Conservation (phyloP, 2,329 filamentous ascomycete genomes). For the Neocucurbitaria cava region DNA sequence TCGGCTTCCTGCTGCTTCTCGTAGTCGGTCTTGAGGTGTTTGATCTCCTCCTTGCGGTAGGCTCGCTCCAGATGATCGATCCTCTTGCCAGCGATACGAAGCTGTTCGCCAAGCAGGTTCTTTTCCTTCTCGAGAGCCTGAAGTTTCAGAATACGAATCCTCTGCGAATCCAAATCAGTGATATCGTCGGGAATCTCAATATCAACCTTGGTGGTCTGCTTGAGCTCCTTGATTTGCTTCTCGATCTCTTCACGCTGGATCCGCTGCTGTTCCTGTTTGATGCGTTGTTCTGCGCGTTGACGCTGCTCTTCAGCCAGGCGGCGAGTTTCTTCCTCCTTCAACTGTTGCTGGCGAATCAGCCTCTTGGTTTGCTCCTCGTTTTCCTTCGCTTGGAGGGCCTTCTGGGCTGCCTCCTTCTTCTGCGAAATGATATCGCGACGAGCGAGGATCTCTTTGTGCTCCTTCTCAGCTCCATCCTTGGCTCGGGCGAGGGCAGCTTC, state of each 20-base stretch:
- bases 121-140: conserved; percentile 97
- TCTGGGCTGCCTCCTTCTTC: conserved; percentile 94
- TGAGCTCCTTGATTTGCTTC: conserved; percentile 93
- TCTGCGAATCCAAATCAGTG: conserved; percentile 65
- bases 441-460: conserved; percentile 83
- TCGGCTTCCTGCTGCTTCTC: conserved; percentile 81
- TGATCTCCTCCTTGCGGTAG: conserved; percentile 92
- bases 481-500: conserved; percentile 81
- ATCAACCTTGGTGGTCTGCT: conserved; percentile 88
- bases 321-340: conserved; percentile 87
- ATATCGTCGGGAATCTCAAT: conserved; percentile 82
- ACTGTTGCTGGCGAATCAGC: conserved; percentile 82
- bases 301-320: conserved; percentile 91
- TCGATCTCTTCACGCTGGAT: conserved; percentile 64
- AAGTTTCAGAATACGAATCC: conserved; percentile 92
- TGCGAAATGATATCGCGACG: conserved; percentile 93
- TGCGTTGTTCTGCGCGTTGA: conserved; percentile 88
- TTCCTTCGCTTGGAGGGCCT: conserved; percentile 85
- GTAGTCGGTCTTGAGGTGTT: conserved; percentile 88
- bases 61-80: conserved; percentile 97
- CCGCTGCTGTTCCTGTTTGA: conserved; percentile 62
- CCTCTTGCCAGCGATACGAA: conserved; percentile 91
- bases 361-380: conserved; percentile 92
- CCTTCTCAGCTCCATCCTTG: conserved; percentile 86
- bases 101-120: conserved; percentile 90